These are phyloP conservation scores for Leishmania tarentolae DNA, from an alignment of 208 protist species.

Conservation along the genomic window DNA sequence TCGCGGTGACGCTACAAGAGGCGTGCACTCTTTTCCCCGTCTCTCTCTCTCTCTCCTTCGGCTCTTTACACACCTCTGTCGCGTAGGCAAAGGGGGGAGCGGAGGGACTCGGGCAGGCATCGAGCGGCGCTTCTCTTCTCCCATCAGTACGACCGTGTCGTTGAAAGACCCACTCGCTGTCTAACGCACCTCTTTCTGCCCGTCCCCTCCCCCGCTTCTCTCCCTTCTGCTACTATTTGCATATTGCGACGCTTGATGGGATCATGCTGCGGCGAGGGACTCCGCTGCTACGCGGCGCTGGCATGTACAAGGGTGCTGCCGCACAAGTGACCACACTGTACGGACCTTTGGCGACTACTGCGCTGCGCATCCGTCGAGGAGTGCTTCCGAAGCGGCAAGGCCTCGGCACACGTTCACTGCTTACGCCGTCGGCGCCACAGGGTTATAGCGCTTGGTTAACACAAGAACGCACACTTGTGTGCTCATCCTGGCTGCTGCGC, in stretches of 20 bases:
- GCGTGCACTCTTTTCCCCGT: not conserved
- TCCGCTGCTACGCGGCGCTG: constrained; percentile 1
- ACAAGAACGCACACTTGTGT: constrained; percentile 19
- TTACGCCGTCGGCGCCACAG: not conserved
- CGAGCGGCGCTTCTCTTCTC: not conserved
- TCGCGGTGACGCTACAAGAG: not conserved
- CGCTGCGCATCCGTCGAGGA: constrained; percentile 6
- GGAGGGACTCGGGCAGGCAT: not conserved
- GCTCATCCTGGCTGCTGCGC: constrained; percentile 24
- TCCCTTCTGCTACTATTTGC: not conserved
- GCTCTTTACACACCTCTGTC: not conserved
- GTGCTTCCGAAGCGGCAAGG: constrained; percentile 2
- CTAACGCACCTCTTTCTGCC: not conserved
- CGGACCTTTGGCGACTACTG: not conserved
- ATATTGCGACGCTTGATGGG: not conserved
- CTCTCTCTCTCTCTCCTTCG: not conserved
- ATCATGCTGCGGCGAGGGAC: constrained; percentile 1
- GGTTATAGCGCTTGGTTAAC: constrained; percentile 6
- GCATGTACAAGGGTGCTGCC: not conserved
- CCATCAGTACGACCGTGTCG: not conserved
- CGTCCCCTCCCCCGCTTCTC: not conserved
- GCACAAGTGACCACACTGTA: not conserved
- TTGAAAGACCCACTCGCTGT: not conserved
- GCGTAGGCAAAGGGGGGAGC: not conserved
- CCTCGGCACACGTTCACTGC: not conserved